Evolutionary conservation across 139 green algal genomes (phyloP).

Genomic region (Auxenochlorella pyrenoidosa): DNA sequence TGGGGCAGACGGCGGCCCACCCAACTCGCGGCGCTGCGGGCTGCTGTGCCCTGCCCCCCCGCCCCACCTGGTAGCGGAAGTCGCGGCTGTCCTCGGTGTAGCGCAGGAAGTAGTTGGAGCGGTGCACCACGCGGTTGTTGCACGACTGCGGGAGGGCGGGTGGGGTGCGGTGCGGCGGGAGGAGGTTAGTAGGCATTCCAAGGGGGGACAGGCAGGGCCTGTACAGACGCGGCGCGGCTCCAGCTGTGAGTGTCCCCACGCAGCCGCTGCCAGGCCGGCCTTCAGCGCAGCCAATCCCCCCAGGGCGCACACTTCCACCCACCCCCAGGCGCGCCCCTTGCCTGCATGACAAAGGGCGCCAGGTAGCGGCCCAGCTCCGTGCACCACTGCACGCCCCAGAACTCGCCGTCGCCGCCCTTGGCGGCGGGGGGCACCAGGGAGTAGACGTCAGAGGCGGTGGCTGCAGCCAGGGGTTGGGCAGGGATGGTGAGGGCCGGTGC

Average conservation of each 20-base stretch:
- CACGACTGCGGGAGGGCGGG: slow-evolving; percentile 15
- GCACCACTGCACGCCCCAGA: slow-evolving; percentile 37
- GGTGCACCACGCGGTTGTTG: slow-evolving; percentile 78
- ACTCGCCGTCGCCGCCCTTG: slow-evolving; percentile 32
- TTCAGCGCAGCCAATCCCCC: background rate
- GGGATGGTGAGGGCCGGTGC: background rate
- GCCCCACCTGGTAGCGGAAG: slow-evolving; percentile 62
- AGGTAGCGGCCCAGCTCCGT: slow-evolving; percentile 32
- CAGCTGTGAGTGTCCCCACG: no score
- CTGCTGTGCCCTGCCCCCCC: no score
- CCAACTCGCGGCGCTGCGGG: no score
- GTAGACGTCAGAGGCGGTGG: slow-evolving; percentile 26
- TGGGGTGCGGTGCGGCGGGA: background rate
- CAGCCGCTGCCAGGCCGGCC: background rate
- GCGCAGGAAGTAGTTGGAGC: slow-evolving; percentile 57
- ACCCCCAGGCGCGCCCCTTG: background rate
- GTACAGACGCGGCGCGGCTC: no score
- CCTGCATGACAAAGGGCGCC: slow-evolving; percentile 51
- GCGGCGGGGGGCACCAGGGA: slow-evolving; percentile 16
- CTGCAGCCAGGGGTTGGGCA: background rate
- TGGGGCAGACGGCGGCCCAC: no score
- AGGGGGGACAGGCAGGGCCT: background rate
- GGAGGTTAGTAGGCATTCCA: background rate
- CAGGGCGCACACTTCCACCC: background rate
- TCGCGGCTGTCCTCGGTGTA: slow-evolving; percentile 27